Conservation (phyloP, 352 stramenopile genomes). For the Phytophthora parvispora region DNA sequence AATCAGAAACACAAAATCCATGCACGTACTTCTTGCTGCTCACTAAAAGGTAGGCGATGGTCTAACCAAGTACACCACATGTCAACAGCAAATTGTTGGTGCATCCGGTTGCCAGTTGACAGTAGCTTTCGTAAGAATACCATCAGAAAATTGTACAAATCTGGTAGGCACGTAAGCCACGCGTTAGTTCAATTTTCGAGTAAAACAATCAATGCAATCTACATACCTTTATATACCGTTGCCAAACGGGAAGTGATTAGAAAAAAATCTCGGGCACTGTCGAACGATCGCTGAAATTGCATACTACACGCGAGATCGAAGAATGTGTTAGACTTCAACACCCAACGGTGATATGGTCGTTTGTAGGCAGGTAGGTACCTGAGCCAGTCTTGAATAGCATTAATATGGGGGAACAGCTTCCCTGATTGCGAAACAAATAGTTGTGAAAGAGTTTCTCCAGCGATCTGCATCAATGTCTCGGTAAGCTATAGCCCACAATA, state of each 20-base stretch:
- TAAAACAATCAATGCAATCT: neutral
- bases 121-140: slow-evolving; percentile 84
- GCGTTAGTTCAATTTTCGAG: slow-evolving; percentile 1
- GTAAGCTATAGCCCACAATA: neutral
- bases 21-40: slow-evolving; percentile 72
- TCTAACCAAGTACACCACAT: slow-evolving; percentile 82
- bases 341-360: neutral
- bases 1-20: no score
- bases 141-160: slow-evolving; percentile 88
- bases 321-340: slow-evolving; percentile 1
- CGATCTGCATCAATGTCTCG: slow-evolving; percentile 21
- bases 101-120: slow-evolving; percentile 47
- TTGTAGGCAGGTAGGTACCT: slow-evolving; percentile 38
- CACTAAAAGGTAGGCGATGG: slow-evolving; percentile 47
- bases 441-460: slow-evolving; percentile 40
- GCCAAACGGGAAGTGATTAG: slow-evolving; percentile 54
- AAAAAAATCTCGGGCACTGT: slow-evolving; percentile 52
- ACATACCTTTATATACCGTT: slow-evolving; percentile 49
- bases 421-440: slow-evolving; percentile 57
- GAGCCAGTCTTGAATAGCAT: slow-evolving; percentile 78
- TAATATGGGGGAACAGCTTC: slow-evolving; percentile 53
- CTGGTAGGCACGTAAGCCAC: slow-evolving; percentile 34
- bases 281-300: slow-evolving; percentile 59
- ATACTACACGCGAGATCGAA: slow-evolving; percentile 28
- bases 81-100: slow-evolving; percentile 73